These are phyloP conservation scores for Wickerhamiella pararugosa DNA, from an alignment of 1,139 yeast species.

Conservation along the genomic window DNA sequence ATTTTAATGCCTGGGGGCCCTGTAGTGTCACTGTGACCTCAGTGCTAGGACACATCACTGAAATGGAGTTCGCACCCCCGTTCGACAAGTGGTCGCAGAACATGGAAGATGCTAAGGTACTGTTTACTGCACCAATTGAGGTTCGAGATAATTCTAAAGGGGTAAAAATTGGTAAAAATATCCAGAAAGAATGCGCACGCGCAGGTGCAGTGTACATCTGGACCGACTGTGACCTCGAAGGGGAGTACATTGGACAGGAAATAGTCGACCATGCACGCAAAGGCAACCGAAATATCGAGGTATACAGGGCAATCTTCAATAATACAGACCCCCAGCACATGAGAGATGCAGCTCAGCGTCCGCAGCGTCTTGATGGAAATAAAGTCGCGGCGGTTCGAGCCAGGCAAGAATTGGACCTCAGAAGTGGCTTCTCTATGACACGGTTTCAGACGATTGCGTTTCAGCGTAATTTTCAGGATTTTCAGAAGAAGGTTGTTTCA, in stretches of 20 bases:
- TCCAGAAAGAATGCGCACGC: constrained; percentile 45
- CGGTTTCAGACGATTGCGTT: constrained; percentile 48
- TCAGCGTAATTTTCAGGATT: constrained; percentile 19
- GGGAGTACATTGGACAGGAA: constrained; percentile 90
- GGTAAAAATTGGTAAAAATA: constrained; percentile 49
- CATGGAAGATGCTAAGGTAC: constrained; percentile 35
- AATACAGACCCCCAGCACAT: constrained; percentile 72
- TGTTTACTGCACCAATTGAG: constrained; percentile 55
- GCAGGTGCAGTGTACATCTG: constrained; percentile 69
- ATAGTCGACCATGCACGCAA: constrained; percentile 51
- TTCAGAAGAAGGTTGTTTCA: constrained; percentile 33
- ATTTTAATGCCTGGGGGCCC: constrained; percentile 44
- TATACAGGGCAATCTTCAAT: constrained; percentile 70
- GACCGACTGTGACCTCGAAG: constrained; percentile 99
- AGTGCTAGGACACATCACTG: constrained; percentile 72
- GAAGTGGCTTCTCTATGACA: constrained; percentile 86
- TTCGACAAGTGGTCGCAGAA: constrained; percentile 44
- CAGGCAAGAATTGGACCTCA: constrained; percentile 71
- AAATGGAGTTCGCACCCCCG: constrained; percentile 49
- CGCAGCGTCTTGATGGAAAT: constrained; percentile 45
- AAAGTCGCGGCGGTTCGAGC: constrained; percentile 76
- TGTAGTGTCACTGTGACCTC: constrained; percentile 86
- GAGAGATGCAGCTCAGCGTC: constrained; percentile 55
- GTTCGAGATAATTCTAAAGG: constrained; percentile 29
- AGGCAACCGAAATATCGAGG: constrained; percentile 37